Base-by-base conservation (phyloP, 495 filamentous ascomycete species). In the Neurospora terricola region DNA sequence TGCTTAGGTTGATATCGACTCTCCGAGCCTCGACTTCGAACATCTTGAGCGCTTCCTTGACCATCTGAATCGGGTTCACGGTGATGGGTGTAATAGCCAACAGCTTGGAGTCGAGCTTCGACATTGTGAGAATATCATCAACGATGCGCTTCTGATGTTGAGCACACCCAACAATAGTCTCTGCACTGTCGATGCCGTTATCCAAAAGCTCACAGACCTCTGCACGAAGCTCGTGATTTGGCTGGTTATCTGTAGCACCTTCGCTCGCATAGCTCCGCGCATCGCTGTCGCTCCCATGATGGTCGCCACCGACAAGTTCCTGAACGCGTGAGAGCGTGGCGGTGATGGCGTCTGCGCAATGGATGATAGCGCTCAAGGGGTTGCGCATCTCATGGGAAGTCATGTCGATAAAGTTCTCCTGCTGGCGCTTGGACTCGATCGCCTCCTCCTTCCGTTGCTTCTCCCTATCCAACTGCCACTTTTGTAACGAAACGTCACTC, bases 91-190 rank as follows among this genome's bases (percentile, higher is more conserved):
- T 88, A 30, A 95, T 87, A 16, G 89, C 84, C 4, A 95, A 81
- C 74, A 93, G 82, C 18, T 89, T 89, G 4, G 90, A 91, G 75
- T 95, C 92, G 21, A 95, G 85, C 77, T 94, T 95, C 3, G 91
- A 93, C 72, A 93, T 87, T 4, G 90, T 92, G 62, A 95, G 82
- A 14, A 95, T 89, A 76, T 94, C 92, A 76, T 94, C 91, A 5
- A 94, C 89, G 54, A 96, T 94, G 11, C 91, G 85, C 78, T 91
- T 92, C 78, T 94, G 92, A 77, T 95, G 93, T 73, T 89, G 87
- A 6, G 91, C 88, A 74, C 92, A 95, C 7, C 90, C 85, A 14
- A 88, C 84, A 74, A 96, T 94, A 2, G 91, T 94, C 70, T 93
- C 89, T 5, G 91, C 90, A 3, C 89, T 90, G 76, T 94, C 89